Percentiles rank a stretch among this genome's conserved stretches.
These are phyloP conservation scores for Blastobotrys buckinghamii DNA, from an alignment of 1,139 yeast genomes.

Conservation along the genomic window DNA sequence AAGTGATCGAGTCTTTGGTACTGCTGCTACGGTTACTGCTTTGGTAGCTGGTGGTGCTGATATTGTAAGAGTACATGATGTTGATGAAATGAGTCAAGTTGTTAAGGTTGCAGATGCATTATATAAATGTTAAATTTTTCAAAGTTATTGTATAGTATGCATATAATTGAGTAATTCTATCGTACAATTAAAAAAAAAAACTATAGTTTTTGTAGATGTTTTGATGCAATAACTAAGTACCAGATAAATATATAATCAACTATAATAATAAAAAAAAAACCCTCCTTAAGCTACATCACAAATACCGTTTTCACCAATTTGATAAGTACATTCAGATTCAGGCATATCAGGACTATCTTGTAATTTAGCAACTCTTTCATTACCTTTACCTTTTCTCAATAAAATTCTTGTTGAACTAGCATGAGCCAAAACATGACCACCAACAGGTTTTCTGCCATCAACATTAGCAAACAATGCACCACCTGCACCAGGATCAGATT, in stretches of 20 bases:
- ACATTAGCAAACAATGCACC: slow-evolving; percentile 53
- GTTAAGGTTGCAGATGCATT: slow-evolving; percentile 72
- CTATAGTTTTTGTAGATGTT: too few species aligned
- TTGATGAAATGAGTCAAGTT: slow-evolving; percentile 58
- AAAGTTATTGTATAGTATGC: not conserved
- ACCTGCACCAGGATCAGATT: slow-evolving; percentile 59
- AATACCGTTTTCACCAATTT: slow-evolving; percentile 50
- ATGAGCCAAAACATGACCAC: slow-evolving; percentile 60
- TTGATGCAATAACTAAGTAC: too few species aligned
- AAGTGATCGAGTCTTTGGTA: slow-evolving; percentile 61
- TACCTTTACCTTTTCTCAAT: slow-evolving; percentile 54
- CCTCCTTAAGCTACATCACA: slow-evolving; percentile 36
- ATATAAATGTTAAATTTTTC: slow-evolving; percentile 42
- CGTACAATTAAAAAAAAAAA: not conserved
- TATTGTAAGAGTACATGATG: slow-evolving; percentile 87
- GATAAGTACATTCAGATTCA: slow-evolving; percentile 50
- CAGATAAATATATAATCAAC: not conserved
- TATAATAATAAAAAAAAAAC: not conserved
- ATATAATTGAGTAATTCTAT: not conserved
- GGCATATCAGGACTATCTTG: slow-evolving; percentile 64
- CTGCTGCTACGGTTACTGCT: slow-evolving; percentile 71
- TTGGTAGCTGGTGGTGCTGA: slow-evolving; percentile 71
- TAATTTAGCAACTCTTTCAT: slow-evolving; percentile 54
- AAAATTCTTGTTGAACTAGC: slow-evolving; percentile 58
- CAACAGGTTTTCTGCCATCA: slow-evolving; percentile 61